phyloP scores from a whole-genome alignment of 306 rosid genomes.

The apple (Malus domestica) region DNA sequence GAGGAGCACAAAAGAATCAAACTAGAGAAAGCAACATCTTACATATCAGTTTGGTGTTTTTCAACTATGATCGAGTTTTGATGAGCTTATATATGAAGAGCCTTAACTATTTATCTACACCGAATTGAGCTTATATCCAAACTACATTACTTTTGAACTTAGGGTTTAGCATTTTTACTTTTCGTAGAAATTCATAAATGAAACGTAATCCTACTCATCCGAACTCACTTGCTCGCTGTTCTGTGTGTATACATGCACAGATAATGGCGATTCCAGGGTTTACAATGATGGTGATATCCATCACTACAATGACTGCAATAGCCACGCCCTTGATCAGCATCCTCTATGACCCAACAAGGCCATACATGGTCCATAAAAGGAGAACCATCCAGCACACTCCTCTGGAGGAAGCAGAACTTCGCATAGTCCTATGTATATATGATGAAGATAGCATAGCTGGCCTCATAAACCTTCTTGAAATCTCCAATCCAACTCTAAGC shows the following conservation, averaged over 20 bases:
- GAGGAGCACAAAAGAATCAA: neutral
- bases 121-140: neutral
- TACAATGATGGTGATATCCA: conserved; percentile 51
- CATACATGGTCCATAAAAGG: conserved; percentile 62
- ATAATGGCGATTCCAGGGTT: conserved; percentile 36
- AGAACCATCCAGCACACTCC: conserved; percentile 66
- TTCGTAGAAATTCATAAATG: neutral
- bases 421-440: conserved; percentile 33
- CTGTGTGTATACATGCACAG: conserved; percentile 23
- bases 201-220: neutral
- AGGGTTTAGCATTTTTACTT: neutral
- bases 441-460: conserved; percentile 31
- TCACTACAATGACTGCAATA: conserved; percentile 26
- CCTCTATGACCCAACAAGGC: conserved; percentile 73
- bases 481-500: conserved; percentile 35
- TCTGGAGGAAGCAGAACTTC: conserved; percentile 30
- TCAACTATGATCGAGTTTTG: neutral
- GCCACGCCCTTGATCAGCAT: conserved; percentile 49
- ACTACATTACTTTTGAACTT: neutral
- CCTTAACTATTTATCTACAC: neutral
- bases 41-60: neutral
- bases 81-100: neutral
- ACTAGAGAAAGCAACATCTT: neutral
- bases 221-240: neutral
- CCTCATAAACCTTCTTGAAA: conserved; percentile 40